Evolutionary conservation across 116 monocot species (phyloP).

Genomic region (Trichopus zeylanicus): DNA sequence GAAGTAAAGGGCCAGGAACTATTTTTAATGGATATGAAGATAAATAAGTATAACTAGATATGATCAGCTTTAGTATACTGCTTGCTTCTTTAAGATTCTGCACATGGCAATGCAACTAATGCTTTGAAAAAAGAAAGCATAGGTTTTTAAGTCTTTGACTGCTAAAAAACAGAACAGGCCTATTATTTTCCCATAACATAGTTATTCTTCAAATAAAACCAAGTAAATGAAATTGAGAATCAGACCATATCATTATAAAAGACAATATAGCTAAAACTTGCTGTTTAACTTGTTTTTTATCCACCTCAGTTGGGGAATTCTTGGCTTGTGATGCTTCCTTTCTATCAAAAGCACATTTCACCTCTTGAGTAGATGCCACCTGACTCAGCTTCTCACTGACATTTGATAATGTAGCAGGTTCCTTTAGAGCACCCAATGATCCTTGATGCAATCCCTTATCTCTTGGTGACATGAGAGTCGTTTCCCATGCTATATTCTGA

Average conservation of each 20-base stretch:
- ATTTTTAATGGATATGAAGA: too few relatives aligned
- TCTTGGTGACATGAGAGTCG: conserved; percentile 9
- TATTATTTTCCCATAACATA: not conserved
- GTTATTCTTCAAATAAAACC: not conserved
- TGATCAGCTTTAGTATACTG: too few relatives aligned
- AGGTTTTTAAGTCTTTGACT: not conserved
- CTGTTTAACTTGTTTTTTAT: conserved; percentile 81
- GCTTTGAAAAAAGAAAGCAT: too few relatives aligned
- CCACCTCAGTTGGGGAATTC: conserved; percentile 45
- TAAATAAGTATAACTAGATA: too few relatives aligned
- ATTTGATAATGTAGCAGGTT: conserved; percentile 23
- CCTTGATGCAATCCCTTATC: conserved; percentile 20
- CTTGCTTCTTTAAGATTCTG: too few relatives aligned
- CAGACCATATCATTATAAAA: not conserved
- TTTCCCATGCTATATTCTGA: conserved; percentile 32
- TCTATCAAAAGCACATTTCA: conserved; percentile 24
- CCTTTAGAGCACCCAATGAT: conserved; percentile 15
- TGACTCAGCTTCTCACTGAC: conserved; percentile 23
- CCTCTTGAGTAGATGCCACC: conserved; percentile 25
- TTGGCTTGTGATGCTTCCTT: conserved; percentile 32
- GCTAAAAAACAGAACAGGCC: too few relatives aligned
- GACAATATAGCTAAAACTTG: conserved; percentile 23
- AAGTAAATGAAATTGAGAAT: not conserved
- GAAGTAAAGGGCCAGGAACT: too few relatives aligned
- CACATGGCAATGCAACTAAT: too few relatives aligned